Evolutionary conservation across 106 monocot genomes (phyloP), one percentile per base, ranked within the genome.

Genomic region (Allium sativum): DNA sequence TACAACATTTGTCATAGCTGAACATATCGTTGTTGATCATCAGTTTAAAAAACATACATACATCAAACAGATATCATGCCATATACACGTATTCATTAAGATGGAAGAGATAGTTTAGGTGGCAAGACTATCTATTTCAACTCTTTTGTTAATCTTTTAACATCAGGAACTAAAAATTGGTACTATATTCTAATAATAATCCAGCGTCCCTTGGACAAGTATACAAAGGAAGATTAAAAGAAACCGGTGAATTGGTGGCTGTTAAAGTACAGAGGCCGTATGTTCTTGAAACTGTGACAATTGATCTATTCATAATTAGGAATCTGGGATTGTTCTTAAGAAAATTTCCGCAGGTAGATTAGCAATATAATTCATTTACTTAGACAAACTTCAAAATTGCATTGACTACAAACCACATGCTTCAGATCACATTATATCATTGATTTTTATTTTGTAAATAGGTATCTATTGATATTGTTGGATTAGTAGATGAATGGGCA

Each of bases 401-500:
- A 42, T 12, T 40, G 66, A 21, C 40, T 67, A 10, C 19, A 21
- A 47, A 31, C 31, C 4, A 31, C 31, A 31, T 2, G 31, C 31
- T 31, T 31, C 31, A 31, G 5, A 31, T 5, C 31, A 31, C 31
- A 31, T 31, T 31, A 31, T 31, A 31, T 31, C 31, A 31, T 31
- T 2, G 31, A 31, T 31, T 31, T 56, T 72, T 7, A 61, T 43
- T 21, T 21, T 46, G 21, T 8, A 42, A 16, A 8, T 59, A 98
- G 98, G 53, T 98, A 3, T 98, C 98, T 31, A 74, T 98, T 76
- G 98, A 98, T 81, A 76, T 98, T 68, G 98, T 98, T 88, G 98
- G 98, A 13, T 78, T 98, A 73, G 98, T 98, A 42, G 98, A 98
- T 78, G 98, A 98, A 77, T 98, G 98, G 98, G 88, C 92, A 59